phyloP scores from a whole-genome alignment of 768 basidiomycete genomes.

The Pholiota molesta region DNA sequence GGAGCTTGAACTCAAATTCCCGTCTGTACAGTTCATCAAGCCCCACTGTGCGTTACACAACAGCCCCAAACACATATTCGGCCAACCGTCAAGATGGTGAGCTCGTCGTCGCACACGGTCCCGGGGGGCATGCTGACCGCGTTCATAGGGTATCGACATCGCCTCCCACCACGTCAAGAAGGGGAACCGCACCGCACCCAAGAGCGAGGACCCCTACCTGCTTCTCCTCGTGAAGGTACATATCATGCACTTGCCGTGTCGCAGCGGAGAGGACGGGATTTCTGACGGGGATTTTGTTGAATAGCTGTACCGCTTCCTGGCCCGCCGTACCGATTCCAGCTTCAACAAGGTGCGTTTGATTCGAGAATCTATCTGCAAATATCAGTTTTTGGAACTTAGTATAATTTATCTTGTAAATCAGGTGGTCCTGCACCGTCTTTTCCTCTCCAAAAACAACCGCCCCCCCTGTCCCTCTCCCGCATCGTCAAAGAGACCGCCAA shows the following conservation, averaged over 20 bases:
- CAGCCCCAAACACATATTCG: constrained; percentile 52
- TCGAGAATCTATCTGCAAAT: neutral
- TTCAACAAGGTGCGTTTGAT: constrained; percentile 86
- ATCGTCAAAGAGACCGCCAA: constrained; percentile 82
- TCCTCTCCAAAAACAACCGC: constrained; percentile 97
- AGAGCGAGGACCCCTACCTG: constrained; percentile 99
- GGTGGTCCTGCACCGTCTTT: constrained; percentile 95
- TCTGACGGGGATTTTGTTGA: constrained; percentile 14
- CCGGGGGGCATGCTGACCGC: constrained; percentile 24
- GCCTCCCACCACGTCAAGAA: constrained; percentile 98
- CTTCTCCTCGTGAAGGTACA: constrained; percentile 95
- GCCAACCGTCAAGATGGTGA: constrained; percentile 83
- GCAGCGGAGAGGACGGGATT: neutral
- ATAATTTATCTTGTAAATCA: constrained; percentile 30
- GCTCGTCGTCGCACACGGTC: constrained; percentile 47
- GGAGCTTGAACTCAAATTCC: constrained; percentile 46
- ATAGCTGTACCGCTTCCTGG: constrained; percentile 98
- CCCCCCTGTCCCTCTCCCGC: constrained; percentile 94
- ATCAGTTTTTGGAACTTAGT: neutral
- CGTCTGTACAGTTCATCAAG: constrained; percentile 72
- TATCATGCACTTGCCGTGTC: constrained; percentile 19
- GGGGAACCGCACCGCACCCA: constrained; percentile 90
- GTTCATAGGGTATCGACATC: constrained; percentile 89
- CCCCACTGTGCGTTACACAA: constrained; percentile 44
- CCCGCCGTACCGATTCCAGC: constrained; percentile 90